Conservation (phyloP, 768 basidiomycete species). For the Tulasnella sp. region DNA sequence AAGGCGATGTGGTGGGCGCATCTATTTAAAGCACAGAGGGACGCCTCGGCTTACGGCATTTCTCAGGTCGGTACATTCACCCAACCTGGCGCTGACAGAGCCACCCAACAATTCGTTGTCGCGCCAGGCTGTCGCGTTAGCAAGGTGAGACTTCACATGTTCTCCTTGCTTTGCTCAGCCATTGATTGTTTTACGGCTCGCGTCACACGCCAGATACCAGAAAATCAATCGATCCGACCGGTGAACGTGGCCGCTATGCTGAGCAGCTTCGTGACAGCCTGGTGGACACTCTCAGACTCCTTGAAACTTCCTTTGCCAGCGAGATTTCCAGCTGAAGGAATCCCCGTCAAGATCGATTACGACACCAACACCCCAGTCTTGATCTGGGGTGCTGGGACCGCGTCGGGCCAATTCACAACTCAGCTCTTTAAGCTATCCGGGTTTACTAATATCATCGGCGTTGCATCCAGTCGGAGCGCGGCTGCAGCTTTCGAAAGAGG, state of each 20-base stretch:
- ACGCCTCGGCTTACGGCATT: no score
- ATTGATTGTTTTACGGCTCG: neutral
- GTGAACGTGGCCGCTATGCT: slow-evolving; percentile 32
- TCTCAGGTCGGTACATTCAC: slow-evolving; percentile 26
- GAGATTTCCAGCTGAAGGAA: slow-evolving; percentile 25
- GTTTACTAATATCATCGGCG: slow-evolving; percentile 36
- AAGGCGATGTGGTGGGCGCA: slow-evolving; percentile 32
- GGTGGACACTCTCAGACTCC: slow-evolving; percentile 32
- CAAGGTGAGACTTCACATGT: slow-evolving; percentile 27
- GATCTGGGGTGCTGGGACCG: slow-evolving; percentile 37
- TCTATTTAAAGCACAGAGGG: no score
- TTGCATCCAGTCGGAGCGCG: slow-evolving; percentile 34
- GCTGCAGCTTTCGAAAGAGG: slow-evolving; percentile 33
- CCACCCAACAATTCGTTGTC: slow-evolving; percentile 32
- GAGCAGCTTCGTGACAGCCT: slow-evolving; percentile 36
- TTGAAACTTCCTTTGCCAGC: slow-evolving; percentile 30
- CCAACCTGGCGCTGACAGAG: slow-evolving; percentile 24
- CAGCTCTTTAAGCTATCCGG: slow-evolving; percentile 34
- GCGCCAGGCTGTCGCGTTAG: slow-evolving; percentile 27
- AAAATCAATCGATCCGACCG: slow-evolving; percentile 29
- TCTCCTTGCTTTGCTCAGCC: neutral
- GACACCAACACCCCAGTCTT: slow-evolving; percentile 30
- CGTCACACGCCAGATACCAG: slow-evolving; percentile 32
- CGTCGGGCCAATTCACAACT: slow-evolving; percentile 32
- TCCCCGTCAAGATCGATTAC: slow-evolving; percentile 24